Evolutionary conservation across 495 filamentous ascomycete species (phyloP).

Genomic region (Hypoxylon intermedium): DNA sequence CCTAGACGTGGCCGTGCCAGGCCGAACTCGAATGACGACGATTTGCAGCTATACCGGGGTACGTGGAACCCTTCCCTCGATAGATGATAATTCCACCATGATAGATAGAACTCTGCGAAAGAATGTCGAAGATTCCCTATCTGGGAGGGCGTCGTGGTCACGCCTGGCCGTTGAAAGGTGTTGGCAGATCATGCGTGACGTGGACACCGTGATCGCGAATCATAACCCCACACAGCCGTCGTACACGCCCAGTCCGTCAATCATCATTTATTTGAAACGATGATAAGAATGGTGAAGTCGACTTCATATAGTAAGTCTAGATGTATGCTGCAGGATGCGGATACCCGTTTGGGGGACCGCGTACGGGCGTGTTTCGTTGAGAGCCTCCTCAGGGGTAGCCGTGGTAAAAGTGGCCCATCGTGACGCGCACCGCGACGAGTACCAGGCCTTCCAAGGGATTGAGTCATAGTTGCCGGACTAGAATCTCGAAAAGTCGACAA

Average conservation of each 20-base stretch:
- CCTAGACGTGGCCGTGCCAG: not conserved
- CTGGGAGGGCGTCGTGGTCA: constrained; percentile 23
- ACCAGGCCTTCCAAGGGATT: constrained; percentile 20
- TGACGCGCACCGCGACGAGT: constrained; percentile 16
- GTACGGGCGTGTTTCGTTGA: not conserved
- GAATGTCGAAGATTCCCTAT: constrained; percentile 1
- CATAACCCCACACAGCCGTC: constrained; percentile 22
- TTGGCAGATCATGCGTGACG: constrained; percentile 35
- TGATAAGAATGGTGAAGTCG: constrained; percentile 1
- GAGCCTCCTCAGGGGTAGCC: not conserved
- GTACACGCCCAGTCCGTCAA: constrained; percentile 7
- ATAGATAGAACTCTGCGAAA: not conserved
- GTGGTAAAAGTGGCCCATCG: constrained; percentile 1
- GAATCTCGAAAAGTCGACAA: constrained; percentile 15
- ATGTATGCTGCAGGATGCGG: not conserved
- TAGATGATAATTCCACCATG: not conserved
- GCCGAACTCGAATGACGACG: not conserved
- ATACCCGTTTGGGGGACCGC: constrained; percentile 1
- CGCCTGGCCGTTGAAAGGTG: constrained; percentile 19
- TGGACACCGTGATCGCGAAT: constrained; percentile 36
- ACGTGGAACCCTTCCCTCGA: not conserved
- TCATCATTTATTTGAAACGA: not conserved
- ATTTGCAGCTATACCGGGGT: not conserved
- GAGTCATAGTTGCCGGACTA: constrained; percentile 40
- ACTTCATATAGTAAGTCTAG: not conserved